Evolutionary conservation across 805 yeast species (phyloP), one percentile per base, ranked within the genome.

Genomic region (Myxozyma neotropica): DNA sequence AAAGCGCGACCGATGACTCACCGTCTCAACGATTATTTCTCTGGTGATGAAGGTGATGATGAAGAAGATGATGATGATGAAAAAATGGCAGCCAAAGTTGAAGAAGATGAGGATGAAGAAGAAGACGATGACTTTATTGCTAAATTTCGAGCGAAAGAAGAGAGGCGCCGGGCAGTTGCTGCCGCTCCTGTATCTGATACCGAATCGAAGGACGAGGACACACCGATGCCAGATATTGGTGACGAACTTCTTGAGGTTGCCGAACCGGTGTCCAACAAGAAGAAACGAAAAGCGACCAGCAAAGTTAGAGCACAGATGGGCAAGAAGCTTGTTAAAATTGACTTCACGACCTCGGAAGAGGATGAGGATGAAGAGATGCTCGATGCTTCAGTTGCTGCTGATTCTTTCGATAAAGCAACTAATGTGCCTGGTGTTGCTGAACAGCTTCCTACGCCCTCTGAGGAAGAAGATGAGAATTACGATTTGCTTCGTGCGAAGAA

Each of bases 1-100:
- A 24, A 27, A 24, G 42, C 66, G 19, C 60, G 74, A 8, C 74
- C 74, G 13, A 64, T 71, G 70, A 68, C 65, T 26, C 73, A 71
- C 40, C 64, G 56, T 15, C 65, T 71, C 35, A 70, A 71, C 52
- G 64, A 62, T 42, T 57, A 53, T 23, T 66, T 59, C 31, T 63
- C 68, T 2, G 74, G 68, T 13, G 72, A 67, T 17, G 63, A 52
- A 6, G 52, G 44, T 15, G 64, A 55, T 24, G 65, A 43, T 26
- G 58, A 50, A 40, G 57, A 42, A 2, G 52, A 50, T 2, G 38
- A 40, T 3, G 53, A 57, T 3, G 47, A 40, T 1, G 44, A 23
- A 10, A 39, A 48, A 6, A 38, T 31, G 17, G 55, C 21, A 19
- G 15, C 7, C 15, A 52, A 50, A 10, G 45, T 38, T 17, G 47